A percentile compares a stretch with the other conserved stretches of the same genome.
Evolutionary conservation across 1,284 basidiomycete genomes (phyloP).

Genomic region (Rhodotorula sp.): DNA sequence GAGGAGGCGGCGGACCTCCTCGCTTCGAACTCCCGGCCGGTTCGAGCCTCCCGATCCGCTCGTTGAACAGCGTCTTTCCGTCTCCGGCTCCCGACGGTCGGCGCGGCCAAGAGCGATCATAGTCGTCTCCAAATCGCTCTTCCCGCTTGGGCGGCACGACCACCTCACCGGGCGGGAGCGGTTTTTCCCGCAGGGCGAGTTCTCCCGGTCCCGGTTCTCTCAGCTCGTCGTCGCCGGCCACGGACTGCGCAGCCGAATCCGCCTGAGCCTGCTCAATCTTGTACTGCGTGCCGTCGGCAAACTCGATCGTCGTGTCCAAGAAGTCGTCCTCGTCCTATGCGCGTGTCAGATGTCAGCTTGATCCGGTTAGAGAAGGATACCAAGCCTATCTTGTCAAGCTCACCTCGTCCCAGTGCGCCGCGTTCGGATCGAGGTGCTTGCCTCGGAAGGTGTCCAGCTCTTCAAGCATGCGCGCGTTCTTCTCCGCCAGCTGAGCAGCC

Average conservation of each 20-base stretch:
- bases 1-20: conserved; percentile 4
- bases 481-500: conserved; percentile 43
- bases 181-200: conserved; percentile 31
- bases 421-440: conserved; percentile 84
- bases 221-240: conserved; percentile 13
- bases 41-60: conserved; percentile 44
- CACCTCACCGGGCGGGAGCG: conserved; percentile 34
- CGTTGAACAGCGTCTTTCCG: conserved; percentile 53
- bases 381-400: conserved; percentile 47
- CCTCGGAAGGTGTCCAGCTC: conserved; percentile 81
- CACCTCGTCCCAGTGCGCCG: conserved; percentile 95
- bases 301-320: conserved; percentile 83
- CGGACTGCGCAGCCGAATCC: conserved; percentile 51
- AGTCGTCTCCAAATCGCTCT: conserved; percentile 81
- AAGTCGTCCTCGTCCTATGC: conserved; percentile 81
- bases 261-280: conserved; percentile 58
- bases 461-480: conserved; percentile 48
- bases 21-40: conserved; percentile 8
- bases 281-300: conserved; percentile 86
- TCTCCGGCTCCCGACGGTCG: conserved; percentile 40
- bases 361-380: background rate
- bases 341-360: background rate
- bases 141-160: conserved; percentile 53
- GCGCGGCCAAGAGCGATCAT: conserved; percentile 72
- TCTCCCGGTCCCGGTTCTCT: conserved; percentile 37